Base-by-base conservation (phyloP, 2,329 filamentous ascomycete genomes). In the Magnaporthiopsis poae region DNA sequence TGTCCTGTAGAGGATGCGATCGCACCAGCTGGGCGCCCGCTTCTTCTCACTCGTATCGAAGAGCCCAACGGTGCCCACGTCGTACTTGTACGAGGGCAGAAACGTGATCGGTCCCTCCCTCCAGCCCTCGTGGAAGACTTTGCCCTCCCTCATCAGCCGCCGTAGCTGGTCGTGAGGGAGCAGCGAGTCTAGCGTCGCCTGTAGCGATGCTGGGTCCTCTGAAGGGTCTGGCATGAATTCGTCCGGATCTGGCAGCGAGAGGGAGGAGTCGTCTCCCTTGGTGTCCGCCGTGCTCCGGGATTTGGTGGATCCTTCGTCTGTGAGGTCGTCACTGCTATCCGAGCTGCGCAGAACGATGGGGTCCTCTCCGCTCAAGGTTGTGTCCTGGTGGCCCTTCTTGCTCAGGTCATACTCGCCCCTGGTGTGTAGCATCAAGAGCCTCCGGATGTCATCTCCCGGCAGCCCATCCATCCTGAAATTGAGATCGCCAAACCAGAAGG, bases 31-130 rank as follows among this genome's bases (percentile, higher is more conserved):
- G 2, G 95, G 95, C 2, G 91, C 90, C 65, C 96, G 86, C 69
- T 89, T 89, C 79, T 99, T 99, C 74, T 98, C 95, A 70, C 93
- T 96, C 0, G 93, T 92, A 77, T 99, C 96, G 74, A 97, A 99
- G 36, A 92, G 84, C 1, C 91, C 91, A 39, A 96, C 86, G 36
- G 90, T 96, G n/a, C 95, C 95, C 35, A 96, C 83, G 73, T 99
- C 96, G 71, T 99, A 99, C 76, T 99, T 99, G 77, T 99, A 99
- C 0, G 95, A 96, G 1, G 95, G 95, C 21, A 98, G 76, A 73
- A 99, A 99, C 0, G 86, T 86, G 66, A 99, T 93, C 0, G 87
- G 82, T 0, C 93, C 95, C 80, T 99, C 95, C 64, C 85, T 84
- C 93, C 95, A 99, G 0, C 93, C 94, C 69, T 96, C 91, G 68